These are phyloP conservation scores for Aspergillus persii DNA, from an alignment of 2,329 filamentous ascomycete genomes.

Conservation along the genomic window DNA sequence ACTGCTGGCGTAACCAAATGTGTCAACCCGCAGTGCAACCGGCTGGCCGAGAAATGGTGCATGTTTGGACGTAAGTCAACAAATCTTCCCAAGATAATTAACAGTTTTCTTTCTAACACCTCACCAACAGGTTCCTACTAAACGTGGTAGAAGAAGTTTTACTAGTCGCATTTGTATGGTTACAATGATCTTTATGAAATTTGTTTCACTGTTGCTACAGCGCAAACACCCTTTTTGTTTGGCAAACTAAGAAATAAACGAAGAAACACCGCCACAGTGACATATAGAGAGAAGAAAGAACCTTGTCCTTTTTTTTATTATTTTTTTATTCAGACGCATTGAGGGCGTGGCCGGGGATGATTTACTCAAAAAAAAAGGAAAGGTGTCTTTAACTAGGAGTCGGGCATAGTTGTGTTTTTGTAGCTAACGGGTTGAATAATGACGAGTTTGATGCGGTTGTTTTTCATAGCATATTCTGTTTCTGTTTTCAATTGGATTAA, in stretches of 20 bases:
- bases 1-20: constrained; percentile 83
- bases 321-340: not conserved
- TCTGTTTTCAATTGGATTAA: not conserved
- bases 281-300: not conserved
- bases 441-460: not conserved
- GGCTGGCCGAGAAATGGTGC: constrained; percentile 78
- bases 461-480: not conserved
- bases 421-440: not conserved
- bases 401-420: not conserved
- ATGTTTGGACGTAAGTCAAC: constrained; percentile 74
- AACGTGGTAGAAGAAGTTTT: constrained; percentile 7
- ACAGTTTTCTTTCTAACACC: constrained; percentile 5
- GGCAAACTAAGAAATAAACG: not conserved
- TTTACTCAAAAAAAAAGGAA: not conserved
- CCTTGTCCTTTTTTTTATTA: not conserved
- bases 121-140: constrained; percentile 28
- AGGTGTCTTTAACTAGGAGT: not conserved
- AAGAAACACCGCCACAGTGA: not conserved
- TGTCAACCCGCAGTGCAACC: constrained; percentile 79
- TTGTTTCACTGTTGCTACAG: not conserved
- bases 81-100: not conserved
- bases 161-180: not conserved
- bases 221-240: not conserved
- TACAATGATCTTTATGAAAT: not conserved
- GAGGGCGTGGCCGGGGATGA: not conserved